phyloP scores from a whole-genome alignment of 2,329 filamentous ascomycete genomes.

The Cercospora sojina region DNA sequence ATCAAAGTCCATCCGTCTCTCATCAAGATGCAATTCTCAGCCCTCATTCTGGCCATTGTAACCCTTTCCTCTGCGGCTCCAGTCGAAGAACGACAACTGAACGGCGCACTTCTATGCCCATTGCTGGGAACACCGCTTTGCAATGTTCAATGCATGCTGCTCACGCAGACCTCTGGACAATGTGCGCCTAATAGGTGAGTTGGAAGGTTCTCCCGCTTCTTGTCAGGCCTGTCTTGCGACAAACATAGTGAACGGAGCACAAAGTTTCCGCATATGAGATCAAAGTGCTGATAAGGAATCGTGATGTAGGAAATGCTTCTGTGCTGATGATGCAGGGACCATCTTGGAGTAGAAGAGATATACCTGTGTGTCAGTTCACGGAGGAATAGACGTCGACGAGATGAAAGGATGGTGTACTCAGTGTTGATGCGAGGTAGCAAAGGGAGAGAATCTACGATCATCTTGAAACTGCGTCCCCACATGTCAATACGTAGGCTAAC shows the following conservation, averaged over 20 bases:
- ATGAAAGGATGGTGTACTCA: too few relatives aligned
- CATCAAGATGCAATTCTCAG: conserved; percentile 12
- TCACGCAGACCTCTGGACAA: conserved; percentile 15
- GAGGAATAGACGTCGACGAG: too few relatives aligned
- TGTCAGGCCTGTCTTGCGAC: too few relatives aligned
- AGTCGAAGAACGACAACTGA: conserved; percentile 18
- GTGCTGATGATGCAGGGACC: conserved; percentile 15
- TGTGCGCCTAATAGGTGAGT: conserved; percentile 20
- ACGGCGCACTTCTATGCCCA: conserved; percentile 18
- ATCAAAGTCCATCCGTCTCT: neutral
- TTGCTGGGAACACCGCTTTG: conserved; percentile 16
- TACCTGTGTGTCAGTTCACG: too few relatives aligned
- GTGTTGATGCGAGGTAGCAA: too few relatives aligned
- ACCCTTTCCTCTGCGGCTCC: conserved; percentile 13
- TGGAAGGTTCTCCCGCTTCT: too few relatives aligned
- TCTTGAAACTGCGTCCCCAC: too few relatives aligned
- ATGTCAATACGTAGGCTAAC: too few relatives aligned
- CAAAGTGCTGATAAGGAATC: neutral
- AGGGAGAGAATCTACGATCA: too few relatives aligned
- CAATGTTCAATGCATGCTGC: conserved; percentile 10
- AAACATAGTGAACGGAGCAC: too few relatives aligned
- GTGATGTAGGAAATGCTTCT: conserved; percentile 18
- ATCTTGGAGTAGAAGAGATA: conserved; percentile 10
- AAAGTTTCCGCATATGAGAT: too few relatives aligned
- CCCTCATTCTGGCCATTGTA: conserved; percentile 10